phyloP scores from a whole-genome alignment of 805 yeast genomes.

The Candida glaebosa region DNA sequence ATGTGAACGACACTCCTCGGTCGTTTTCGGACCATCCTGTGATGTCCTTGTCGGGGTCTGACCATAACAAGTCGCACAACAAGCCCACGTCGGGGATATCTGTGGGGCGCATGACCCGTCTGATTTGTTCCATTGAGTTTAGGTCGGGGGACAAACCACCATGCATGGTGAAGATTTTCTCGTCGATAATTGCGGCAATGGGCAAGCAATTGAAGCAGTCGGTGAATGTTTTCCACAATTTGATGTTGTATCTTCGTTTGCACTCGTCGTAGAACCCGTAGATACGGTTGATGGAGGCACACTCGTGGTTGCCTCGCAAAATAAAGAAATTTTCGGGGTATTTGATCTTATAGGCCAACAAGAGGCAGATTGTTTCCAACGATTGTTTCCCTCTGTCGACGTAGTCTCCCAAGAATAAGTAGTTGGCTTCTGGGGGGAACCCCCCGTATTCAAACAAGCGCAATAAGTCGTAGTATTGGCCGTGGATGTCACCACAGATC shows the following conservation, averaged over 20 bases:
- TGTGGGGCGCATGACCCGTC: slow-evolving; percentile 98
- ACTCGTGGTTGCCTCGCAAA: slow-evolving; percentile 96
- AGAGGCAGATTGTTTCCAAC: slow-evolving; percentile 88
- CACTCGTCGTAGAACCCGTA: slow-evolving; percentile 99
- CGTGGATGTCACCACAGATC: slow-evolving; percentile 97
- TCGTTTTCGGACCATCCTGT: slow-evolving; percentile 99
- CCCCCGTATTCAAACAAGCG: slow-evolving; percentile 98
- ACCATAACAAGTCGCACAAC: slow-evolving; percentile 94
- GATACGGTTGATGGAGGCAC: slow-evolving; percentile 96
- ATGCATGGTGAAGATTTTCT: slow-evolving; percentile 97
- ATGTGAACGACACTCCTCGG: slow-evolving; percentile 98
- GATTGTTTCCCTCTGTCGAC: slow-evolving; percentile 99
- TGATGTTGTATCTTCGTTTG: slow-evolving; percentile 95
- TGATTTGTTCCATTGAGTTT: slow-evolving; percentile 96
- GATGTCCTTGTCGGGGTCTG: slow-evolving; percentile 97
- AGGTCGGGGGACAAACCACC: slow-evolving; percentile 98
- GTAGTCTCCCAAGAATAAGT: slow-evolving; percentile 92
- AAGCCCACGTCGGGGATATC: slow-evolving; percentile 98
- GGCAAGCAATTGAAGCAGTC: slow-evolving; percentile 98
- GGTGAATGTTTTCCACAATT: slow-evolving; percentile 97
- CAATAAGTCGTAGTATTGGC: slow-evolving; percentile 93
- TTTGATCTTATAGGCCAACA: slow-evolving; percentile 94
- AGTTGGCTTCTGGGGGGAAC: slow-evolving; percentile 98
- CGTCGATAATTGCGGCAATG: slow-evolving; percentile 97
- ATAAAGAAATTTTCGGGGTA: slow-evolving; percentile 98